Evolutionary conservation across 208 protist species (phyloP).

Genomic region (Vickermania spadyakhi): DNA sequence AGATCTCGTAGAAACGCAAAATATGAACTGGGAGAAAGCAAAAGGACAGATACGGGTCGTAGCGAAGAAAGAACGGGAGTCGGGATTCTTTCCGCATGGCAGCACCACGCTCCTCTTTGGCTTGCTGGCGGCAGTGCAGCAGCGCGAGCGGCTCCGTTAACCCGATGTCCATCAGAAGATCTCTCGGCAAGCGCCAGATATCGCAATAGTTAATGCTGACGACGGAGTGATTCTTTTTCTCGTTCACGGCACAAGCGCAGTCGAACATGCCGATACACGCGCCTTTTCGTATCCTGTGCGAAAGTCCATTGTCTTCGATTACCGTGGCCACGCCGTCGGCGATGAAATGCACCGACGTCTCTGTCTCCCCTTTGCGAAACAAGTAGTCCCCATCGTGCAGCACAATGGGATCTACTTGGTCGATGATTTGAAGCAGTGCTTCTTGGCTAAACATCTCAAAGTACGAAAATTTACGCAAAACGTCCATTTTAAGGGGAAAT

Average conservation of each 20-base stretch:
- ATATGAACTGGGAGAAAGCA: conserved; percentile 32
- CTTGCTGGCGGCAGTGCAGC: conserved; percentile 57
- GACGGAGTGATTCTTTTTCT: conserved; percentile 54
- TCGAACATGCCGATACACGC: conserved; percentile 85
- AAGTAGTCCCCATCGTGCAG: conserved; percentile 74
- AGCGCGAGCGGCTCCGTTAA: conserved; percentile 80
- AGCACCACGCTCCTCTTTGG: conserved; percentile 43
- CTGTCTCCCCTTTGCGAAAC: conserved; percentile 41
- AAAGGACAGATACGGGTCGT: conserved; percentile 70
- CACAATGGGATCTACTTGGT: conserved; percentile 70
- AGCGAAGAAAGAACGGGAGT: conserved; percentile 21
- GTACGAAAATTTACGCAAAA: conserved; percentile 69
- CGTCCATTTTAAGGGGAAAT: conserved; percentile 63
- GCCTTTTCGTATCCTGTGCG: conserved; percentile 30
- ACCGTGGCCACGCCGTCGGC: conserved; percentile 65
- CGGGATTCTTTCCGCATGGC: conserved; percentile 33
- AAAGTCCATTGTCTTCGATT: conserved; percentile 24
- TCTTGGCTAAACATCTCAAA: conserved; percentile 64
- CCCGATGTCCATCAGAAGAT: conserved; percentile 72
- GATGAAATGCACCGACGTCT: conserved; percentile 80
- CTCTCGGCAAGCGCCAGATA: conserved; percentile 67
- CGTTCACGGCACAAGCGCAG: conserved; percentile 77
- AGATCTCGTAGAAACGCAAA: conserved; percentile 44
- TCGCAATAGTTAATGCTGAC: conserved; percentile 85
- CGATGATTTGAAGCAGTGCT: conserved; percentile 43